phyloP scores from a whole-genome alignment of 2,329 filamentous ascomycete genomes.

The Phyllosticta capitalensis region DNA sequence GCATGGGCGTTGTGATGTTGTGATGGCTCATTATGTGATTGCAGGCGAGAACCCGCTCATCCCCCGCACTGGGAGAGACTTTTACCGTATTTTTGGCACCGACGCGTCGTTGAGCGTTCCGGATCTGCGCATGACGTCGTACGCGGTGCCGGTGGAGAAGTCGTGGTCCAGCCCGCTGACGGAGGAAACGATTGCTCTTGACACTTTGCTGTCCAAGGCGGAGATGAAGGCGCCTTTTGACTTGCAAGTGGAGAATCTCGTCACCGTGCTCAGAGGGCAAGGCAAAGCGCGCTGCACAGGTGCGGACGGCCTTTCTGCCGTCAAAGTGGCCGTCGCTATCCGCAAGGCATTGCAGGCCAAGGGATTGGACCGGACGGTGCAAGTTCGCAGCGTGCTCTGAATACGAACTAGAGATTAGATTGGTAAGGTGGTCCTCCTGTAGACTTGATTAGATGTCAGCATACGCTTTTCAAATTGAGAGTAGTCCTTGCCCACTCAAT shows the following conservation, averaged over 20 bases:
- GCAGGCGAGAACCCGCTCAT: slow-evolving; percentile 44
- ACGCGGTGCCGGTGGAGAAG: slow-evolving; percentile 30
- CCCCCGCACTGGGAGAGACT: slow-evolving; percentile 32
- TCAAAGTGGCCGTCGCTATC: slow-evolving; percentile 45
- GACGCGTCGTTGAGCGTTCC: slow-evolving; percentile 45
- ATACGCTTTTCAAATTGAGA: too few species aligned
- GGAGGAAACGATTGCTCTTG: slow-evolving; percentile 27
- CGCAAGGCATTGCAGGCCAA: slow-evolving; percentile 34
- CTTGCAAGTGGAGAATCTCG: slow-evolving; percentile 43
- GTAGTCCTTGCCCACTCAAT: too few species aligned
- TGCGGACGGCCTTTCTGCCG: slow-evolving; percentile 41
- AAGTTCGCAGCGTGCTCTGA: neutral
- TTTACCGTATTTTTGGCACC: slow-evolving; percentile 48
- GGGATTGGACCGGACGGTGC: neutral
- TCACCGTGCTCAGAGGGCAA: slow-evolving; percentile 36
- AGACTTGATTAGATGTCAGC: neutral
- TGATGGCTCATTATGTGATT: neutral
- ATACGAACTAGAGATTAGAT: neutral
- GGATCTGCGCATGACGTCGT: slow-evolving; percentile 43
- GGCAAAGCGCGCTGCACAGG: slow-evolving; percentile 40
- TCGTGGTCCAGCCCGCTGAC: slow-evolving; percentile 20
- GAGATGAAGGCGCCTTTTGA: slow-evolving; percentile 39
- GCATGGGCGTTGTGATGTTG: neutral
- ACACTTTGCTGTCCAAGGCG: slow-evolving; percentile 22
- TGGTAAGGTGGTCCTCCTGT: neutral